Conservation (phyloP, 352 stramenopile species). For the Peronospora tabacina region DNA sequence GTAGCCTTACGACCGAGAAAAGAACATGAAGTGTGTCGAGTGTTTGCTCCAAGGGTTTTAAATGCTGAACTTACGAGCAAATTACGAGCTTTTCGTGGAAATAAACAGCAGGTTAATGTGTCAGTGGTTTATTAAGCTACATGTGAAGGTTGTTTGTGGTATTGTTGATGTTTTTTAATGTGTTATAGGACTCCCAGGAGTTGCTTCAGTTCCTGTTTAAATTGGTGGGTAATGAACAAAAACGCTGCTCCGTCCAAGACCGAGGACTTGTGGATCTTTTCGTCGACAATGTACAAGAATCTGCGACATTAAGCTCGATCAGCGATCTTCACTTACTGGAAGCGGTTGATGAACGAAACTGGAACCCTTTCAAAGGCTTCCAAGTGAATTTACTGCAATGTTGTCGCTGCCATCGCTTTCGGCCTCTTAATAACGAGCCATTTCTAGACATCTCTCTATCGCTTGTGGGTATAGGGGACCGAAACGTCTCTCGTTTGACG, state of each 20-base stretch:
- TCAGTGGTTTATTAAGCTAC: background rate
- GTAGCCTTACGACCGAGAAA: constrained; percentile 30
- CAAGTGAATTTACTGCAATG: constrained; percentile 81
- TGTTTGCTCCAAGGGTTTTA: constrained; percentile 41
- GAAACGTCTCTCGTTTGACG: constrained; percentile 35
- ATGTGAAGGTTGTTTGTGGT: background rate
- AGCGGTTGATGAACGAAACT: constrained; percentile 52
- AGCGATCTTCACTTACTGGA: constrained; percentile 61
- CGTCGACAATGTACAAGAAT: constrained; percentile 11
- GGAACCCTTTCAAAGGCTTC: constrained; percentile 70
- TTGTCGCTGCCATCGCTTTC: constrained; percentile 48
- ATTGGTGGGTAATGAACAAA: constrained; percentile 62
- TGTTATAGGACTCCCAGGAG: constrained; percentile 71
- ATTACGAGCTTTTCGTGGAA: constrained; percentile 51
- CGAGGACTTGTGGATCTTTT: constrained; percentile 45
- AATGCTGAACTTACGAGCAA: constrained; percentile 58
- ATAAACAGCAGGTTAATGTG: constrained; percentile 70
- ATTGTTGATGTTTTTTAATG: background rate
- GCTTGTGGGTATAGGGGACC: constrained; percentile 32
- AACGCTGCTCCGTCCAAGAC: constrained; percentile 40
- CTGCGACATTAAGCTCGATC: constrained; percentile 35
- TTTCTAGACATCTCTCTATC: constrained; percentile 78
- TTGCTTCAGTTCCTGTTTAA: constrained; percentile 83
- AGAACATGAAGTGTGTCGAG: constrained; percentile 25
- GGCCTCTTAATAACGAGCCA: constrained; percentile 63